Conservation (phyloP, 805 yeast genomes). For the Kazachstania bromeliacearum region DNA sequence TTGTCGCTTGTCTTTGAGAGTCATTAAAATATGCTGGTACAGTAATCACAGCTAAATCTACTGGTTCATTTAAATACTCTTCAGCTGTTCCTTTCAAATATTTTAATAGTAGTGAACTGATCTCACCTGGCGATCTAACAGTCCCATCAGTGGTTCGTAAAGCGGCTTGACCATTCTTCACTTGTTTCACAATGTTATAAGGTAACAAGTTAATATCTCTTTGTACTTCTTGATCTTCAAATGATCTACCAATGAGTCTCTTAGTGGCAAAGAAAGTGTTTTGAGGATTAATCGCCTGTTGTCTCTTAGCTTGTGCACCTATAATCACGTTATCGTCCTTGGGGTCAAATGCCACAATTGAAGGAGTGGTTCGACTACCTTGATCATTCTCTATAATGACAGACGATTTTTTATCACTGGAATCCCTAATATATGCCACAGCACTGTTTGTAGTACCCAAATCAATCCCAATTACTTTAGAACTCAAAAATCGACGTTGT, state of each 20-base stretch:
- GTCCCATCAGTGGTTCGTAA: constrained; percentile 37
- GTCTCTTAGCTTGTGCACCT: constrained; percentile 70
- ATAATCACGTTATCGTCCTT: constrained; percentile 33
- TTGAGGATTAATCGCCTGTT: constrained; percentile 63
- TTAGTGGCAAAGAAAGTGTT: constrained; percentile 78
- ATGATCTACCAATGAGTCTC: constrained; percentile 68
- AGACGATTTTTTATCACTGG: constrained; percentile 50
- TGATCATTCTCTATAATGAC: constrained; percentile 62
- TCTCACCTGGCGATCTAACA: constrained; percentile 57
- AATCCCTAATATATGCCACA: constrained; percentile 43
- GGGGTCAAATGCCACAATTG: constrained; percentile 57
- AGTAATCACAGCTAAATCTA: constrained; percentile 69
- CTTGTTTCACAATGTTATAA: constrained; percentile 40
- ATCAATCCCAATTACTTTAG: constrained; percentile 64
- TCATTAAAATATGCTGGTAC: constrained; percentile 83
- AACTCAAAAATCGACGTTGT: constrained; percentile 2
- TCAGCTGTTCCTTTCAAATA: constrained; percentile 63
- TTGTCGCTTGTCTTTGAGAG: constrained; percentile 77
- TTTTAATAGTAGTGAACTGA: constrained; percentile 54
- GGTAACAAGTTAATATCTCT: constrained; percentile 56
- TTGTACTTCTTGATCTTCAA: constrained; percentile 60
- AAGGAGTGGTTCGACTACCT: constrained; percentile 73
- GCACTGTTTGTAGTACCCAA: constrained; percentile 84
- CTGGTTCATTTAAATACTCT: constrained; percentile 40
- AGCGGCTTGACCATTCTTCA: constrained; percentile 52